Evolutionary conservation across 2,329 filamentous ascomycete genomes (phyloP).

Genomic region (Ophiostoma sp.): DNA sequence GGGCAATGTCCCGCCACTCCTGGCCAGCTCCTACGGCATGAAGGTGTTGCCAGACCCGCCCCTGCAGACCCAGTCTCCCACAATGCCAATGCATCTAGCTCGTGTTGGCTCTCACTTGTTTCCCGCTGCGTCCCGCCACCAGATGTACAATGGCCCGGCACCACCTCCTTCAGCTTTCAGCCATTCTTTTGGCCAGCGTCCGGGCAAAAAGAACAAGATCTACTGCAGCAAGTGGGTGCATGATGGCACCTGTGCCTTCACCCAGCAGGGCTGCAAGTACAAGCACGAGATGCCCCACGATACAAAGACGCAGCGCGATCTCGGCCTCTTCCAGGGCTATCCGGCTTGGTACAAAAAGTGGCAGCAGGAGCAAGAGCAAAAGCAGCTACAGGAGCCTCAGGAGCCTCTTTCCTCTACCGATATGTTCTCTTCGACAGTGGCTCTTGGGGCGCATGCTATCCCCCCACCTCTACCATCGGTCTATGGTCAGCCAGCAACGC

Average conservation of each 20-base stretch:
- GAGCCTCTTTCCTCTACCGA: not conserved
- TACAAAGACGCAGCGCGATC: slow-evolving; percentile 55
- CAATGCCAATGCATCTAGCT: not conserved
- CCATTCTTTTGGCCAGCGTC: slow-evolving; percentile 13
- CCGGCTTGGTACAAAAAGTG: slow-evolving; percentile 56
- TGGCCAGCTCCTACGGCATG: slow-evolving; percentile 40
- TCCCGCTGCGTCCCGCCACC: not conserved
- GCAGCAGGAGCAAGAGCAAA: slow-evolving; percentile 37
- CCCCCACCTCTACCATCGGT: not conserved
- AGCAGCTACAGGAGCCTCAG: not conserved
- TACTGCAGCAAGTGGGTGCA: slow-evolving; percentile 91
- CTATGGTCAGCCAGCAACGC: not conserved
- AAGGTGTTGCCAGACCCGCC: slow-evolving; percentile 37
- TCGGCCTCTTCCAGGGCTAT: slow-evolving; percentile 66
- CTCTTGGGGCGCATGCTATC: not conserved
- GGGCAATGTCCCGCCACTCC: slow-evolving; percentile 40
- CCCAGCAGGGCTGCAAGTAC: slow-evolving; percentile 79
- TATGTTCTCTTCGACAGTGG: not conserved
- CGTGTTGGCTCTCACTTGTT: not conserved
- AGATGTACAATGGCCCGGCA: not conserved
- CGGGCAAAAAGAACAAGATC: slow-evolving; percentile 53
- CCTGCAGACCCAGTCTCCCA: not conserved
- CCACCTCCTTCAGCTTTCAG: not conserved
- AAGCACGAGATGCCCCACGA: slow-evolving; percentile 85
- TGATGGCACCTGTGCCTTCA: slow-evolving; percentile 77